Base-by-base conservation (phyloP, 768 basidiomycete species). In the Tylopilus vinaceipallidus region DNA sequence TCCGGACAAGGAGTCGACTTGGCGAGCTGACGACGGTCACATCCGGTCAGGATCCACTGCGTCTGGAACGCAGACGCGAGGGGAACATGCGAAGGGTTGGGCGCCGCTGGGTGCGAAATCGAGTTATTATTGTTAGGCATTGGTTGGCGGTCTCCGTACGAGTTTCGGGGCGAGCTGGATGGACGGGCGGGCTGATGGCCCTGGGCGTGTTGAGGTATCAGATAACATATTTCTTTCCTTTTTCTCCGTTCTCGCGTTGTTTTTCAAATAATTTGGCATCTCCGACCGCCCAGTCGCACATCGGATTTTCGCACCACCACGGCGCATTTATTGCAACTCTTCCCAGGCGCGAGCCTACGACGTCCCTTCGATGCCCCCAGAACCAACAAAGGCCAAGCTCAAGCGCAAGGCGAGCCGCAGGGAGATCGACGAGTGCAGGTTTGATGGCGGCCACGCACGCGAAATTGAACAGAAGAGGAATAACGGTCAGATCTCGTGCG, bases 381-480 rank as follows among this genome's bases (percentile, higher is more conserved):
- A 84, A 62, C 74, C 73, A 1, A 71, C 75, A 17, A 80, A 79
- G 60, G 57, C 69, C 26, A 81, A 74, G 60, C 59, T 78, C 36
- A 81, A 77, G 51, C 75, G 81, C 41, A 74, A 74, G 39, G 53
- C 71, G 2, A 75, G 71, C 49, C 74, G 77, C 34, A 77, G 75
- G 52, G 81, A 82, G 35, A 44, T 71, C 27, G 80, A 80, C 4
- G 76, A 81, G 29, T 75, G 72, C 58, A 60, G 72, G 49, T 76
- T 77, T 60, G 80, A 80, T 58, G 73, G 72, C 22, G 71, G 67
- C 47, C 80, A 84, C 62, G 74, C 80, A 29, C 72, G 84, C 47
- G 87, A 88, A 63, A 75, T 88, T 27, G 87, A 88, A 62, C 71
- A 82, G 63, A 89, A 87, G 70, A 80, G 86, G 57, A 86, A 75